Evolutionary conservation across 2,329 filamentous ascomycete species (phyloP).

Genomic region (Arthroderma uncinatum): DNA sequence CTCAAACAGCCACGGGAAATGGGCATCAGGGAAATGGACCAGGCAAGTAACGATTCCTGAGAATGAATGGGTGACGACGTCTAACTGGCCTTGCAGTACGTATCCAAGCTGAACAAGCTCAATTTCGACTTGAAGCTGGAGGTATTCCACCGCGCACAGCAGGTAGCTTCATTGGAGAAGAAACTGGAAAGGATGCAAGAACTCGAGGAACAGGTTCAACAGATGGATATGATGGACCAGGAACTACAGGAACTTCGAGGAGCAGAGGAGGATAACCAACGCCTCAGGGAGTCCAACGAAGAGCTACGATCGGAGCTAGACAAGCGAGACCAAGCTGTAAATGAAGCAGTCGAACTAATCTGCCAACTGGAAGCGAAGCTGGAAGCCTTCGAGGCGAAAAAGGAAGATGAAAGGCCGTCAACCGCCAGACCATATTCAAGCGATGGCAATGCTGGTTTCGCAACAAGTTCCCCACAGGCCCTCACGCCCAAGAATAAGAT

Average conservation of each 20-base stretch:
- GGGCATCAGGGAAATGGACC: conserved; percentile 34
- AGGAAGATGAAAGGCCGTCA: conserved; percentile 16
- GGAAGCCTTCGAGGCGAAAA: conserved; percentile 21
- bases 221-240: conserved; percentile 23
- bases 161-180: conserved; percentile 27
- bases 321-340: conserved; percentile 32
- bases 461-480: conserved; percentile 12
- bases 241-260: conserved; percentile 30
- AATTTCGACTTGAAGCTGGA: conserved; percentile 37
- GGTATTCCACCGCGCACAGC: conserved; percentile 31
- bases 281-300: conserved; percentile 29
- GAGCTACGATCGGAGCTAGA: conserved; percentile 29
- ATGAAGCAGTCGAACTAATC: conserved; percentile 35
- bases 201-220: conserved; percentile 27
- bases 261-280: conserved; percentile 27
- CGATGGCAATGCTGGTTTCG: conserved; percentile 16
- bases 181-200: conserved; percentile 29
- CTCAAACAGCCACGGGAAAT: conserved; percentile 30
- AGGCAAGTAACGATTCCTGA: conserved; percentile 21
- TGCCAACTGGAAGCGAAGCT: conserved; percentile 34
- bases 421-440: conserved; percentile 20
- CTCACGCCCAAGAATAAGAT: conserved; percentile 22
- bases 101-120: conserved; percentile 35
- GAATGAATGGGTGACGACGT: neutral
- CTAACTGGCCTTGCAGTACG: conserved; percentile 23